Evolutionary conservation across 2,329 filamentous ascomycete species (phyloP), one percentile per base, ranked within the genome.

Genomic region (Pestalotiopsis sp.): DNA sequence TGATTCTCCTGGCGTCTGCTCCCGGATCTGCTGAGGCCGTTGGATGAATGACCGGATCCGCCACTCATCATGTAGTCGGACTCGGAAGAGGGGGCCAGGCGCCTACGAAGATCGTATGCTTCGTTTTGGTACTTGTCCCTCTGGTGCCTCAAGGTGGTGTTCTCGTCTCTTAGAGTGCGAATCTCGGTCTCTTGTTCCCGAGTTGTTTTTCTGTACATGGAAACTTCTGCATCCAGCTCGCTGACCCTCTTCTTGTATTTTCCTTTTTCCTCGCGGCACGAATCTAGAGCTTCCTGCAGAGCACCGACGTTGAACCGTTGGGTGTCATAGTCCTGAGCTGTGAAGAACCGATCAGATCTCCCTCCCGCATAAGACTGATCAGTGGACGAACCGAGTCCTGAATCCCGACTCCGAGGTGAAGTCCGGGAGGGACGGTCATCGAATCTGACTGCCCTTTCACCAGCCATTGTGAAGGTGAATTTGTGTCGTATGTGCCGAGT

Each of bases 371-470:
- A 75, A 66, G 76, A 76, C 62, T 75, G 74, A 69, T 77, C 77
- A 71, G 75, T 79, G 68, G 76, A 75, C 68, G 77, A 78, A 71
- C 76, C 77, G 64, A 76, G 72, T 49, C 76, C 78, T 12, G 77
- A 79, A 20, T 68, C 66, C 17, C 31, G 60, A 23, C 56, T 60
- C 38, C 38, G 66, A 25, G 62, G 66, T 36, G 66, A 60, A 13
- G 62, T 31, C 36, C 68, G 31, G 25, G 49, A 52, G 45, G 45
- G 20, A 23, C 56, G 13, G 45, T 41, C 27, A 38, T 61, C 31
- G 60, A 59, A 69, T 40, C 64, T 63, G 7, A 69, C 65, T 27
- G 20, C 67, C 59, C 59, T 68, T 41, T 49, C 49, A 20, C 20
- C 52, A 27, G 68, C 40, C 64, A 62, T 64, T 23, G 62, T 67